Evolutionary conservation across 805 yeast species (phyloP).

Genomic region (Teunomyces pallodes): DNA sequence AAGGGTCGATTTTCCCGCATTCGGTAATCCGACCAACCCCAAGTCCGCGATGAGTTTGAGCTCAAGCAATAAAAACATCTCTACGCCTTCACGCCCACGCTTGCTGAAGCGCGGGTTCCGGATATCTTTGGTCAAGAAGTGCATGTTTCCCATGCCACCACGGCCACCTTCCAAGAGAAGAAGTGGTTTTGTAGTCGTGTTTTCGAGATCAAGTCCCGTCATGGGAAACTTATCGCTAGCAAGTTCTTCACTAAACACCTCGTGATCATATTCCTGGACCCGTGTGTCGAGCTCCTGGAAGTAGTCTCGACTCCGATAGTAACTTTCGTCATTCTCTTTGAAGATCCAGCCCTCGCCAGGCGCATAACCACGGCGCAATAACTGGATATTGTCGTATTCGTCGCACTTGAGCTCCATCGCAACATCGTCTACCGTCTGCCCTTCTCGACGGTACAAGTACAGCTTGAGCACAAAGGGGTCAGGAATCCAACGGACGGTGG

Average conservation of each 20-base stretch:
- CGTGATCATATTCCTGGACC: slow-evolving; percentile 64
- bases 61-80: slow-evolving; percentile 71
- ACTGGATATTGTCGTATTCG: slow-evolving; percentile 44
- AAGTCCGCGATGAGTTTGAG: slow-evolving; percentile 86
- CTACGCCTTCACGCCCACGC: slow-evolving; percentile 68
- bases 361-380: slow-evolving; percentile 57
- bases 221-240: slow-evolving; percentile 70
- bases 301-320: slow-evolving; percentile 62
- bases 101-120: slow-evolving; percentile 91
- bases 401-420: slow-evolving; percentile 32
- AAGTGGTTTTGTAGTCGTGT: slow-evolving; percentile 49
- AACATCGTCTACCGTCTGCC: slow-evolving; percentile 18
- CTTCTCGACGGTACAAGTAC: slow-evolving; percentile 15
- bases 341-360: slow-evolving; percentile 90
- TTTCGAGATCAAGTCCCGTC: slow-evolving; percentile 71
- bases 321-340: slow-evolving; percentile 71
- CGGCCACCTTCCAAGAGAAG: slow-evolving; percentile 77
- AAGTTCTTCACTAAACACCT: slow-evolving; percentile 55
- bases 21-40: slow-evolving; percentile 93
- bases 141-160: slow-evolving; percentile 97
- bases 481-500: slow-evolving; percentile 81
- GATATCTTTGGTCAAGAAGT: slow-evolving; percentile 77
- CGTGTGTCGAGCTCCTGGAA: slow-evolving; percentile 62
- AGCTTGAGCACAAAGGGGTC: slow-evolving; percentile 52
- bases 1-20: slow-evolving; percentile 93